Evolutionary conservation across 768 basidiomycete genomes (phyloP).

Genomic region (Boletus rubroflammeus): DNA sequence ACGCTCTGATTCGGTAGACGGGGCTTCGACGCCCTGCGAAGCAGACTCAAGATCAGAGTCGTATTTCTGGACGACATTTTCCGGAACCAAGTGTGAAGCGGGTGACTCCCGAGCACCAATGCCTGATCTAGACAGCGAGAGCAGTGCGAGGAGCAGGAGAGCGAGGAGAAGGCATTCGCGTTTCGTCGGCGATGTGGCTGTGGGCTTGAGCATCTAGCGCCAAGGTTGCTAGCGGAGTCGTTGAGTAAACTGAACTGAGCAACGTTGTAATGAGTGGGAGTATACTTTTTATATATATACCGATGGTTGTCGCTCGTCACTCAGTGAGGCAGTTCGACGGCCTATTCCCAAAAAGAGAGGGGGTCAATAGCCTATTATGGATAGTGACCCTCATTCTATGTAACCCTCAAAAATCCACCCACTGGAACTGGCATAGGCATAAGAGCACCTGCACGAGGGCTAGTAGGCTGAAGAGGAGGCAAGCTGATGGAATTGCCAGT

Average conservation of each 20-base stretch:
- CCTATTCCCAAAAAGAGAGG: too few species aligned
- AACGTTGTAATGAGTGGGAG: neutral
- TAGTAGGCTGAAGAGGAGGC: too few species aligned
- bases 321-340: neutral
- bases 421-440: too few species aligned
- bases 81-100: constrained; percentile 5
- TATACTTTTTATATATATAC: neutral
- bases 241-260: neutral
- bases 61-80: constrained; percentile 4
- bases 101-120: constrained; percentile 3
- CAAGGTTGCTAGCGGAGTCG: neutral
- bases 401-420: neutral
- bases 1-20: constrained; percentile 17
- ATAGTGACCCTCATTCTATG: neutral
- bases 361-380: constrained; percentile 4
- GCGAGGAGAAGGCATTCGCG: constrained; percentile 54
- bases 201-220: constrained; percentile 18
- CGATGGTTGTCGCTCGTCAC: too few species aligned
- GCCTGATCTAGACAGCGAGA: constrained; percentile 39
- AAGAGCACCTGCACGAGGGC: too few species aligned
- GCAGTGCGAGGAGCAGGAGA: constrained; percentile 44
- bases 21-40: constrained; percentile 7
- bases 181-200: constrained; percentile 44
- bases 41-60: neutral
- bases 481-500: too few species aligned